These are phyloP conservation scores for Mycothermus thermophilus DNA, from an alignment of 495 filamentous ascomycete species.

Conservation along the genomic window DNA sequence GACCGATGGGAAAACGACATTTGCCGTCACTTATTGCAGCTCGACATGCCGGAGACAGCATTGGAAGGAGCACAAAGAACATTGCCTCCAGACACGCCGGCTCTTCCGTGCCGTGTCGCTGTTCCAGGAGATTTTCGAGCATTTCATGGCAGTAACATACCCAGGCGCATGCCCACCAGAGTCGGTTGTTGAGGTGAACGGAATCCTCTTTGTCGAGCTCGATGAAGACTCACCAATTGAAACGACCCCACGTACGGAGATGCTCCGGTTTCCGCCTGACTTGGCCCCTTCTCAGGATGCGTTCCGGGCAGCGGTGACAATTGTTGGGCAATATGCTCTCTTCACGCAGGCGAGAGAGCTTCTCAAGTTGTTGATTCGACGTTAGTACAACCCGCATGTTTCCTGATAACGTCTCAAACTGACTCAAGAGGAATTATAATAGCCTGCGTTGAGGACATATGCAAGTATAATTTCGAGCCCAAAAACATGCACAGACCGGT, in stretches of 20 bases:
- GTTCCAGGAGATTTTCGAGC: background rate
- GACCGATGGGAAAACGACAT: background rate
- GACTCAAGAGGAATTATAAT: too few species aligned
- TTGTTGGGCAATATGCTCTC: too few species aligned
- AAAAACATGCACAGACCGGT: too few species aligned
- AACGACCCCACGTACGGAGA: too few species aligned
- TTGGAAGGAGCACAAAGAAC: background rate
- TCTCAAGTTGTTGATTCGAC: background rate
- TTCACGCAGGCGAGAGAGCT: background rate
- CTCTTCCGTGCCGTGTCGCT: background rate
- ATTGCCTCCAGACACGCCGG: background rate
- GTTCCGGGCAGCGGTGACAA: too few species aligned
- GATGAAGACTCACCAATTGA: too few species aligned
- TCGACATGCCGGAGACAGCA: background rate
- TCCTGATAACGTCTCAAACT: too few species aligned
- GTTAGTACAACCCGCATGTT: too few species aligned
- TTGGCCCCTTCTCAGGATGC: too few species aligned
- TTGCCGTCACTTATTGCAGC: background rate
- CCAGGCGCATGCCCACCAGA: background rate
- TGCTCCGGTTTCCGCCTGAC: too few species aligned
- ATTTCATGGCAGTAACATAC: background rate
- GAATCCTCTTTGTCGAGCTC: background rate
- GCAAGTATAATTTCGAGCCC: too few species aligned
- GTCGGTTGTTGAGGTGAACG: background rate
- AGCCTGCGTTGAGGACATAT: too few species aligned